Base-by-base conservation (phyloP, 148 eudicot genomes). In the Diospyros lotus region DNA sequence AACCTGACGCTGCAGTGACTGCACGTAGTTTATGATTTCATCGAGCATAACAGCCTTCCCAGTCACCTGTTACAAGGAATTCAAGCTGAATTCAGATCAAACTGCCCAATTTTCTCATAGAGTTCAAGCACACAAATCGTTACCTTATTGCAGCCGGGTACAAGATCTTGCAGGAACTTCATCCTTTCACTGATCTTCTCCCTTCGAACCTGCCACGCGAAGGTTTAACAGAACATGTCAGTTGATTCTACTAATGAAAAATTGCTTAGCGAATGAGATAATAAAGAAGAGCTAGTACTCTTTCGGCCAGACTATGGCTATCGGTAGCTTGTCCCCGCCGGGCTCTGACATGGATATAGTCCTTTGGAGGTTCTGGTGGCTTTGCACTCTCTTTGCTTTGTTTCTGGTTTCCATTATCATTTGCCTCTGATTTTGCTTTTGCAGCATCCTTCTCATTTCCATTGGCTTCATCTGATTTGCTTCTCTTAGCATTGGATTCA, bases 121-220 rank as follows among this genome's bases (percentile, higher is more conserved):
- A 46, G 17, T 48, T 18, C 45, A 41, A 48, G 39, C 18, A 43
- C 28, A 75, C 63, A 51, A 1, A 58, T 2, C 17, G 1, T 50
- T 6, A 94, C 98, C 98, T 94, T 94, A 78, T 90, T 87, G 80
- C 98, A 94, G 48, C 98, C 98, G 38, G 98, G 98, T 1, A 89
- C 90, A 68, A 89, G 90, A 86, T 85, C 90, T 69, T 89, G 92
- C 14, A 89, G 71, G 72, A 89, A 65, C 77, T 84, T 86, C 89
- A 86, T 86, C 64, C 87, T 81, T 17, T 92, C 93, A 80, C 98
- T 86, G 44, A 94, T 92, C 79, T 90, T 94, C 69, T 94, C 98
- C 75, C 98, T 84, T 39, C 98, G 76, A 9, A 90, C 98, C 98
- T 94, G 76, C 74, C 76, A 53, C 74, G 66, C 38, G 8, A 18